A percentile compares a stretch with the other conserved stretches of the same genome.
Conservation (phyloP, 495 filamentous ascomycete genomes). For the Lophiotrema nucula region DNA sequence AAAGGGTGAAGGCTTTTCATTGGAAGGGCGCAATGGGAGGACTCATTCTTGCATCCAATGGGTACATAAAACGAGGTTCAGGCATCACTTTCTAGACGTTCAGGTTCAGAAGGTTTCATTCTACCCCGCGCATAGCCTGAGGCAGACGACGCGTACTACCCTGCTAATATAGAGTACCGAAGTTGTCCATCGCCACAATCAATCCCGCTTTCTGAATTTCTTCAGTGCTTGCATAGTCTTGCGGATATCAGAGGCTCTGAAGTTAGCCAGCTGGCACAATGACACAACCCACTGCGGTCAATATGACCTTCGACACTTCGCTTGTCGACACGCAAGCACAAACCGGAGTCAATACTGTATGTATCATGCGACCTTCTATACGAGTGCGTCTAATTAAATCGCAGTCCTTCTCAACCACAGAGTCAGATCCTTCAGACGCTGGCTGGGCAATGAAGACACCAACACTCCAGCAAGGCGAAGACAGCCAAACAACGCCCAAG, state of each 20-base stretch:
- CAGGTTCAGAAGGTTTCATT: too few species aligned
- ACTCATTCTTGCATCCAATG: too few species aligned
- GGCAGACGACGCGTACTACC: background rate
- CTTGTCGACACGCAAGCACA: constrained; percentile 21
- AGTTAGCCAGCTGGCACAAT: too few species aligned
- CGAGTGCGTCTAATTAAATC: too few species aligned
- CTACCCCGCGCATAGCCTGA: background rate
- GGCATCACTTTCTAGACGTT: too few species aligned
- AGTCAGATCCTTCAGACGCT: constrained; percentile 23
- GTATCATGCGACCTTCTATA: background rate
- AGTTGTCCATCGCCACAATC: background rate
- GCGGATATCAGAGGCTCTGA: too few species aligned
- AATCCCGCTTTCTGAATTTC: too few species aligned
- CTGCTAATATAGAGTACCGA: background rate
- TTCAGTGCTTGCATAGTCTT: too few species aligned
- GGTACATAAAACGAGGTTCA: too few species aligned
- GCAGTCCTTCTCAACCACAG: constrained; percentile 34
- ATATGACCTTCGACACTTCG: constrained; percentile 37
- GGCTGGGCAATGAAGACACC: background rate
- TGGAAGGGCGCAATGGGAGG: too few species aligned
- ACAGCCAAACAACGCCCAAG: constrained; percentile 7
- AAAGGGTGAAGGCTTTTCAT: too few species aligned
- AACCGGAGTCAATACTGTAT: background rate
- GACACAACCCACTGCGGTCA: constrained; percentile 33
- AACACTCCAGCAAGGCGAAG: background rate